Base-by-base conservation (phyloP, 2,329 filamentous ascomycete genomes). In the Aspergillus calidoustus region DNA sequence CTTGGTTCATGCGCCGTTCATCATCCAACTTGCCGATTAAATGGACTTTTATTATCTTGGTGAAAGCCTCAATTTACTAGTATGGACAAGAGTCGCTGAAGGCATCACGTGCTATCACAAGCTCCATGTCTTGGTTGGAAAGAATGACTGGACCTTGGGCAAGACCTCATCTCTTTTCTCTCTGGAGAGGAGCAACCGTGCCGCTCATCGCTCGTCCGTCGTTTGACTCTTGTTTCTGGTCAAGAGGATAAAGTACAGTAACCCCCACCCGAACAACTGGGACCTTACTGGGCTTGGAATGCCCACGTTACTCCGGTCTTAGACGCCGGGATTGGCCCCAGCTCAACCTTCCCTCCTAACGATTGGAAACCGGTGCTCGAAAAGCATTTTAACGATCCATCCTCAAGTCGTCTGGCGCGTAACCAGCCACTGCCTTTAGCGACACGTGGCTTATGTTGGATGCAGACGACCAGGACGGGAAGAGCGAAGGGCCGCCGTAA, bases 401-500 rank as follows among this genome's bases (percentile, higher is more conserved):
- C 52, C 19, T 63, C 38, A 59, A 59, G 54, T 61, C 31, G 44
- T 62, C 62, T 60, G 64, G 66, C 66, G 67, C 63, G 64, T 69
- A 67, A 59, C 50, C 31, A 51, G 34, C 54, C 60, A 59, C 41
- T 55, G 53, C 34, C 17, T 50, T 57, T 54, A 44, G 44, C 50
- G 54, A 67, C 67, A 69, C 66, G 67, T 69, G 67, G 66, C 52
- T 59, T 31, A 19, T 57, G 57, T 64, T 61, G 60, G 57, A 66
- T 64, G 60, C 60, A 66, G 46, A 62, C 46, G 51, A 38, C 60
- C 61, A 59, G 57, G 61, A 60, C 62, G 56, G 30, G 63, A 43
- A 25, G 53, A n/a, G 25, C 44, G 34, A 8, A 17, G 23, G 22
- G 28, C 17, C 28, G 23, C 30, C 15, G 28, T 31, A 31, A 28